Evolutionary conservation across 306 rosid species (phyloP), one percentile per base, ranked within the genome.

Genomic region (Mucuna pruriens): DNA sequence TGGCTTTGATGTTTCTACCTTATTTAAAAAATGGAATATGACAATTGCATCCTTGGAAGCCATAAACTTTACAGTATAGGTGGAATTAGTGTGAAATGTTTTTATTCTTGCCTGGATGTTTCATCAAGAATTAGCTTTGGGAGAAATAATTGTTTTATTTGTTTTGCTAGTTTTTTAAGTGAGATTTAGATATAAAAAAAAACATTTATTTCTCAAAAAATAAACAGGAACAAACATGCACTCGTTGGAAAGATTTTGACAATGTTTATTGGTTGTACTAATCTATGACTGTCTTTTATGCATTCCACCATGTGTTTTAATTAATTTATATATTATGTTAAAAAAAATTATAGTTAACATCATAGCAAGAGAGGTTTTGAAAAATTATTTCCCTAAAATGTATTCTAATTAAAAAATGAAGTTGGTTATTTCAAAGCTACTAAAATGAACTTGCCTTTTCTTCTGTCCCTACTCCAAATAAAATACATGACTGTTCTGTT

Each of bases 91-190:
- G n/a, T 46, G 15, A 26, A 67, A 25, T 29, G 29, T 5, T 65
- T 52, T 12, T 58, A 6, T 29, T 45, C 19, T 2, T 23, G 20
- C 17, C 42, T 15, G 23, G 33, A 16, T 13, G 23, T 73, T 51
- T 49, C 73, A 9, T 23, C 13, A 9, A n/a, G 74, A 64, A 34
- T 64, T 64, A 34, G 71, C 71, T 64, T n/a, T 64, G n/a, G 26
- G 46, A 34, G 3, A 34, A 64, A 34, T 34, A 34, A 8, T 34
- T 16, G 46, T 64, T 64, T 33, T 34, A 34, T 64, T 17, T 63
- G 6, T 63, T 36, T 64, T 17, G 26, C 22, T n/a, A 36, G 29
- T 2, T n/a, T 31, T 16, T 33, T 6, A 6, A 1, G 23, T 2
- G 12, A n/a, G 70, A 22, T 15, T 61, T 61, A 13, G 40, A 61